Conservation (phyloP, 768 basidiomycete genomes). For the Boletus insuetus region DNA sequence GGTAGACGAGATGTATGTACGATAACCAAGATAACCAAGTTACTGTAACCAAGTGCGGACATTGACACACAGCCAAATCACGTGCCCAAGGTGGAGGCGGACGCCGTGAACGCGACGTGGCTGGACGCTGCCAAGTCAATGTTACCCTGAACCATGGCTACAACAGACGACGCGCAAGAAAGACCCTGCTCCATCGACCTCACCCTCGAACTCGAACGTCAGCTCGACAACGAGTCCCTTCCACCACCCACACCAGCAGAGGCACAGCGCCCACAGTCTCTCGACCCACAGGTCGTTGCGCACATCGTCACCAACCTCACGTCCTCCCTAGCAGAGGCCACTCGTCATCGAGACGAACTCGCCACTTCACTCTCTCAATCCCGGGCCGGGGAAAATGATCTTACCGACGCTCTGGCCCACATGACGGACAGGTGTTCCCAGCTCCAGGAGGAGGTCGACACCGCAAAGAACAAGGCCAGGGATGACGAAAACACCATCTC, state of each 20-base stretch:
- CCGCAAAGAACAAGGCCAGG: constrained; percentile 47
- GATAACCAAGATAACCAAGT: constrained; percentile 8
- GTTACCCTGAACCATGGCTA: constrained; percentile 2
- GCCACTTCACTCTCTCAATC: constrained; percentile 47
- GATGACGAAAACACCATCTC: constrained; percentile 79
- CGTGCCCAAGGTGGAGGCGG: constrained; percentile 8
- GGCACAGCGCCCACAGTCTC: constrained; percentile 43
- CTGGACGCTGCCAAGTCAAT: neutral
- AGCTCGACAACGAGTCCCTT: constrained; percentile 63
- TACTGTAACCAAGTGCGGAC: too few relatives aligned
- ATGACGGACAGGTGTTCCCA: constrained; percentile 64
- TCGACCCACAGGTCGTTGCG: constrained; percentile 74
- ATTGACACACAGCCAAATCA: neutral
- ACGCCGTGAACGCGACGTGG: constrained; percentile 17
- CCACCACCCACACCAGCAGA: constrained; percentile 44
- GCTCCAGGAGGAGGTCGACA: constrained; percentile 55
- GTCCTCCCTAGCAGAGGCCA: constrained; percentile 57
- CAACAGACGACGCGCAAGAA: constrained; percentile 22
- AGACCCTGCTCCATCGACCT: constrained; percentile 65
- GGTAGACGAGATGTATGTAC: constrained; percentile 2
- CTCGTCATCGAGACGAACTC: constrained; percentile 72
- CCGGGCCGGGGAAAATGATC: constrained; percentile 53
- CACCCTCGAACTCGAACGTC: constrained; percentile 73
- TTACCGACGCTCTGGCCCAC: constrained; percentile 60
- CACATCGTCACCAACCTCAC: constrained; percentile 75